Base-by-base conservation (phyloP, 352 stramenopile genomes). In the Pythium utonaiense region DNA sequence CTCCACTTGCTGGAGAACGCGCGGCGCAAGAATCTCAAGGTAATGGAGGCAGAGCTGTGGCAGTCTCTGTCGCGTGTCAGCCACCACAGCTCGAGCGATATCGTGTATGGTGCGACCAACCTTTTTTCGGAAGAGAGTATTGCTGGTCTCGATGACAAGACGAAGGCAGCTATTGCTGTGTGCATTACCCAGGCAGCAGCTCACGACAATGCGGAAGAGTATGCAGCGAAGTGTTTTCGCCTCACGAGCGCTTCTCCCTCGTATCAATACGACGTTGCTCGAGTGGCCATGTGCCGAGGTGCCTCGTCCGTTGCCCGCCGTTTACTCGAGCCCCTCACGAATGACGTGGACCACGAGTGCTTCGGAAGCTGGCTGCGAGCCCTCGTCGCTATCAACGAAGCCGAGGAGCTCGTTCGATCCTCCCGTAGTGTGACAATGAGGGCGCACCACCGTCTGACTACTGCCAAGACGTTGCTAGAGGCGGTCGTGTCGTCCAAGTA, bases 321-420 rank as follows among this genome's bases (percentile, higher is more conserved):
- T 28, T 47, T 83, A 24, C 41, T 81, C 28, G 45, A 60, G 12
- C 30, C 58, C 1, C 53, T 86, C 33, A 57, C 64, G 14, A 50
- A 36, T 5, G 62, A 53, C 14, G 24, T 60, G 12, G 72, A 80
- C 21, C 72, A 70, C 24, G 74, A 83, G 42, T 77, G 64, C 40
- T 82, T 78, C 69, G 73, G 74, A 22, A 67, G 74, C 10, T 86
- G 77, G 77, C 24, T 86, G 8, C 51, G 66, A 25, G 74, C 70
- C 19, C 52, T 86, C 17, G 41, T 58, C 9, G 68, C 45, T 1
- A 41, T 81, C 34, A 73, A 65, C 51, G 51, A 77, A 62, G 67
- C 74, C 5, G 73, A 78, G 51, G 48, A 19, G 6, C 3, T 40
- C 68, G 58, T 14, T 47, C 55, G n/a, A 60, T 81, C 44, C 34